phyloP scores from a whole-genome alignment of 148 eudicot genomes.

The Rhododendron mucronatum region DNA sequence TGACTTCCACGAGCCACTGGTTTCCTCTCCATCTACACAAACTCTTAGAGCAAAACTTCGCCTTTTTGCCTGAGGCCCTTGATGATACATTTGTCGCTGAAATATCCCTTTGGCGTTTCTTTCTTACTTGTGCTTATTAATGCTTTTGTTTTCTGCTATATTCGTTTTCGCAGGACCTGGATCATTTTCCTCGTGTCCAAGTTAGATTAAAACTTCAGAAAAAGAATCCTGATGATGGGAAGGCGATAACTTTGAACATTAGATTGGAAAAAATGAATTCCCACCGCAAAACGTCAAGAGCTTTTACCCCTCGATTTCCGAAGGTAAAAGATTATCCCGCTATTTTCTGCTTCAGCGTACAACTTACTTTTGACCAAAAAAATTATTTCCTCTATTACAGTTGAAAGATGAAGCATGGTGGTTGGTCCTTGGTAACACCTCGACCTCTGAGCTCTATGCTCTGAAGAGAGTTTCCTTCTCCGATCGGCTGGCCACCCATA shows the following conservation, averaged over 20 bases:
- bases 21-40: background rate
- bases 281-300: constrained; percentile 52
- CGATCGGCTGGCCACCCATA: constrained; percentile 50
- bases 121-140: background rate
- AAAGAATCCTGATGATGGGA: constrained; percentile 27
- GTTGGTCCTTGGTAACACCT: constrained; percentile 72
- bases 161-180: constrained; percentile 55
- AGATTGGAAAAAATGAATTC: constrained; percentile 52
- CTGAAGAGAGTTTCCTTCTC: constrained; percentile 79
- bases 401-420: constrained; percentile 99
- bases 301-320: constrained; percentile 81
- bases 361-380: background rate
- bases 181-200: constrained; percentile 67
- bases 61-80: background rate
- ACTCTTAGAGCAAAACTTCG: background rate
- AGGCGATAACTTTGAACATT: constrained; percentile 36
- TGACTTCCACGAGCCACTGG: background rate
- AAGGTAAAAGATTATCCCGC: constrained; percentile 44
- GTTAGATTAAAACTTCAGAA: constrained; percentile 56
- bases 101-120: background rate
- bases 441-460: constrained; percentile 67
- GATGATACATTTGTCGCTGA: background rate
- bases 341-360: background rate
- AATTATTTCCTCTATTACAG: constrained; percentile 24
- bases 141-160: constrained; percentile 7